phyloP scores from a whole-genome alignment of 495 filamentous ascomycete genomes.

The Penicillium verhagenii region DNA sequence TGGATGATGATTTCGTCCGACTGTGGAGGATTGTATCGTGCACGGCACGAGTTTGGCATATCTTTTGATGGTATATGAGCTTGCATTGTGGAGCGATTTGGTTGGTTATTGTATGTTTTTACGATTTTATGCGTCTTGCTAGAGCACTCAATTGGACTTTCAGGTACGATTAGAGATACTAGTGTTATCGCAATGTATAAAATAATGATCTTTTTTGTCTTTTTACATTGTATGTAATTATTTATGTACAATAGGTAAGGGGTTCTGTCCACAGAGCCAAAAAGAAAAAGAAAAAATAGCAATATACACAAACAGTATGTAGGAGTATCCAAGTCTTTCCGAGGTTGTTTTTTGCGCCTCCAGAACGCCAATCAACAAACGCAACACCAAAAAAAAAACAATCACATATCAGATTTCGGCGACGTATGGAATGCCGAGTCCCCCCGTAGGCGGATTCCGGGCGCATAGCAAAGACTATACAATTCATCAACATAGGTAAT shows the following conservation, averaged over 20 bases:
- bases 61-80: not conserved
- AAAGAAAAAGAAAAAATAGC: not conserved
- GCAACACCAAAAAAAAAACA: not conserved
- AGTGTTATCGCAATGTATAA: not conserved
- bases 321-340: not conserved
- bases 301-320: not conserved
- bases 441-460: constrained; percentile 32
- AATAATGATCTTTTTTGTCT: not conserved
- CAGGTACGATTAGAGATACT: not conserved
- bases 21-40: not conserved
- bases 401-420: constrained; percentile 3
- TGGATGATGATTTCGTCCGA: not conserved
- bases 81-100: not conserved
- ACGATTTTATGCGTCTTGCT: not conserved
- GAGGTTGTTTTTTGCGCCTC: not conserved
- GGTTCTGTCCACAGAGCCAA: not conserved
- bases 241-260: not conserved
- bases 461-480: constrained; percentile 42
- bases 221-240: not conserved
- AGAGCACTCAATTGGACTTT: not conserved
- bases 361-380: not conserved
- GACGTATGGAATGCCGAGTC: constrained; percentile 17
- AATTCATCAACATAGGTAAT: constrained; percentile 44
- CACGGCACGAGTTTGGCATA: not conserved
- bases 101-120: not conserved